phyloP scores from a whole-genome alignment of 2,329 filamentous ascomycete genomes.

The Cladorrhinum sp. region DNA sequence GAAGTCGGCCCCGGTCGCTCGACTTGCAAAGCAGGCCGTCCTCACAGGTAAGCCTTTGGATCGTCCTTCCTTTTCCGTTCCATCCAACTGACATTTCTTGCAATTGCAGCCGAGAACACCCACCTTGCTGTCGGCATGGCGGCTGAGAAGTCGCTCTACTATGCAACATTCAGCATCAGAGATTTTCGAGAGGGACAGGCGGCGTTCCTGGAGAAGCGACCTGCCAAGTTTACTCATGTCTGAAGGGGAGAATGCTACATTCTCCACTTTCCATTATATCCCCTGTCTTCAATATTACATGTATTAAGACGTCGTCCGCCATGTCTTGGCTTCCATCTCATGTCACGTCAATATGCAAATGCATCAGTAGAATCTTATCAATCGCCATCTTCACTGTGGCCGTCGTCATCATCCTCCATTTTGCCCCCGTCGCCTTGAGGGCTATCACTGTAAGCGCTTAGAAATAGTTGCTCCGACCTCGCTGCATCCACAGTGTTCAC shows the following conservation, averaged over 20 bases:
- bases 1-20: slow-evolving; percentile 37
- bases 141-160: slow-evolving; percentile 36
- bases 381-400: neutral
- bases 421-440: no score
- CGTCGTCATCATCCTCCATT: neutral
- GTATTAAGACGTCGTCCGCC: neutral
- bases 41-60: slow-evolving; percentile 34
- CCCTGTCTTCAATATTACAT: neutral
- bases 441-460: no score
- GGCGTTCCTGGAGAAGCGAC: slow-evolving; percentile 41
- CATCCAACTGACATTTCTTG: neutral
- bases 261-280: neutral
- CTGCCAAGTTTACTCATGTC: slow-evolving; percentile 25
- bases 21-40: slow-evolving; percentile 43
- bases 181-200: slow-evolving; percentile 42
- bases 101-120: slow-evolving; percentile 39
- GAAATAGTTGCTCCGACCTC: no score
- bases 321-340: neutral
- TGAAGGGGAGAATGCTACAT: neutral
- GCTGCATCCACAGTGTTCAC: no score
- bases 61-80: neutral
- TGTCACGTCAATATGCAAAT: neutral
- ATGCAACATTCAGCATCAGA: slow-evolving; percentile 36
- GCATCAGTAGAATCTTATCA: neutral
- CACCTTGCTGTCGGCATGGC: slow-evolving; percentile 40